A percentile compares a stretch with the other conserved stretches of the same genome.
These are phyloP conservation scores for Pseudoscleropodium purum DNA, from an alignment of 225 moss, liverwort and hornwort genomes.

Conservation along the genomic window DNA sequence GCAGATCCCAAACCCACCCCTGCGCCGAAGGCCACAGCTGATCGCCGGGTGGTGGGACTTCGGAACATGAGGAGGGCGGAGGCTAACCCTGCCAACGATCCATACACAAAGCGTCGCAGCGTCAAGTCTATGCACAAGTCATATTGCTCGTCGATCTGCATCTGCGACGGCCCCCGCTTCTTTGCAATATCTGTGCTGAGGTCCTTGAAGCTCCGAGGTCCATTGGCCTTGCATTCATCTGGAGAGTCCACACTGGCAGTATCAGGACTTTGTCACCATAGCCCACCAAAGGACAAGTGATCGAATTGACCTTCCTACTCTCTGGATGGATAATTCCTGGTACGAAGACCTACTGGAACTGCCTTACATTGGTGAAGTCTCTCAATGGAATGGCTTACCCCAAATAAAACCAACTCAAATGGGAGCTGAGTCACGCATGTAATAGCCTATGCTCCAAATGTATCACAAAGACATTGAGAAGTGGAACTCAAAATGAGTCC, in stretches of 20 bases:
- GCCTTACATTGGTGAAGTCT: background rate
- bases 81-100: constrained; percentile 23
- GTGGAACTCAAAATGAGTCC: background rate
- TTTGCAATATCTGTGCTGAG: constrained; percentile 14
- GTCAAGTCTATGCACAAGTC: constrained; percentile 30
- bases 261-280: background rate
- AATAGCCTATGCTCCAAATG: background rate
- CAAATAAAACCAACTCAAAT: background rate
- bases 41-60: constrained; percentile 17
- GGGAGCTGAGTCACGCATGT: background rate
- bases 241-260: background rate
- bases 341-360: background rate
- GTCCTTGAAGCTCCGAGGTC: constrained; percentile 26
- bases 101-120: constrained; percentile 31
- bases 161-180: constrained; percentile 1
- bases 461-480: background rate
- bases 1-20: constrained; percentile 28
- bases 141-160: constrained; percentile 4
- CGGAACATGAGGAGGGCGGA: constrained; percentile 30
- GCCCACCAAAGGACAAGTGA: background rate
- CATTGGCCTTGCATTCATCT: constrained; percentile 12
- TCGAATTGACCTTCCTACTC: background rate
- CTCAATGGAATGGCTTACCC: background rate
- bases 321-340: background rate
- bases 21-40: constrained; percentile 28